These are phyloP conservation scores for Huiozyma sinensis DNA, from an alignment of 805 yeast species.

Conservation along the genomic window DNA sequence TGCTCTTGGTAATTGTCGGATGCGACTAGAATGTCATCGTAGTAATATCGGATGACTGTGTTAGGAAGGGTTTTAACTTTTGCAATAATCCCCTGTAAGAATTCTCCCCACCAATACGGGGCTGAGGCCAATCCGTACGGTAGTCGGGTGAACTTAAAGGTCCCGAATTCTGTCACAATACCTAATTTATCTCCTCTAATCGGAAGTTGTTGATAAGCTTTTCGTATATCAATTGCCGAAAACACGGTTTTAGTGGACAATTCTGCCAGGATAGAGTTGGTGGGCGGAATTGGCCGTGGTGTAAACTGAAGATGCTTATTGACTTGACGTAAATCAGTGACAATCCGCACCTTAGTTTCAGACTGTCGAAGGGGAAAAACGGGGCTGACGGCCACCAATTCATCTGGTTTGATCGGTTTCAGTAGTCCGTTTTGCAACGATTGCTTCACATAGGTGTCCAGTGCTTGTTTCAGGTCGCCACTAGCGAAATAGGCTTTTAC, in stretches of 20 bases:
- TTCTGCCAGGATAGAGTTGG: slow-evolving; percentile 3
- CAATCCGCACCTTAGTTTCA: slow-evolving; percentile 1
- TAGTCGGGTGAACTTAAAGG: slow-evolving; percentile 1
- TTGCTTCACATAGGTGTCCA: slow-evolving; percentile 1
- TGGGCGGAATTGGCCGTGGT: slow-evolving; percentile 4
- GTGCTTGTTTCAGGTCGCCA: neutral
- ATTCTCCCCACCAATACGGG: slow-evolving; percentile 5
- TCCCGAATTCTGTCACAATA: slow-evolving; percentile 4
- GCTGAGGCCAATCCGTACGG: slow-evolving; percentile 4
- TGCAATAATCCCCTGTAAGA: slow-evolving; percentile 1
- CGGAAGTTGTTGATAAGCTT: slow-evolving; percentile 6
- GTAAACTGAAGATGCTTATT: slow-evolving; percentile 2
- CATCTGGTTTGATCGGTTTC: neutral
- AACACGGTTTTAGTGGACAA: slow-evolving; percentile 1
- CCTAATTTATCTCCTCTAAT: slow-evolving; percentile 3
- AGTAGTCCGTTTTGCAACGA: slow-evolving; percentile 1
- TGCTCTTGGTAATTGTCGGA: neutral
- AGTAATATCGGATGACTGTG: slow-evolving; percentile 2
- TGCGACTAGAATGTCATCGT: slow-evolving; percentile 3
- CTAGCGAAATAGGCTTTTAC: slow-evolving; percentile 2
- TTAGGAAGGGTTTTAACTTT: neutral
- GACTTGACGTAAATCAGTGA: slow-evolving; percentile 3
- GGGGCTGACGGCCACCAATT: slow-evolving; percentile 3
- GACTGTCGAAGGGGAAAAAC: slow-evolving; percentile 2
- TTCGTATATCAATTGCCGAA: slow-evolving; percentile 5